Base-by-base conservation (phyloP, 495 filamentous ascomycete species). In the Penicillium cosmopolitanum region DNA sequence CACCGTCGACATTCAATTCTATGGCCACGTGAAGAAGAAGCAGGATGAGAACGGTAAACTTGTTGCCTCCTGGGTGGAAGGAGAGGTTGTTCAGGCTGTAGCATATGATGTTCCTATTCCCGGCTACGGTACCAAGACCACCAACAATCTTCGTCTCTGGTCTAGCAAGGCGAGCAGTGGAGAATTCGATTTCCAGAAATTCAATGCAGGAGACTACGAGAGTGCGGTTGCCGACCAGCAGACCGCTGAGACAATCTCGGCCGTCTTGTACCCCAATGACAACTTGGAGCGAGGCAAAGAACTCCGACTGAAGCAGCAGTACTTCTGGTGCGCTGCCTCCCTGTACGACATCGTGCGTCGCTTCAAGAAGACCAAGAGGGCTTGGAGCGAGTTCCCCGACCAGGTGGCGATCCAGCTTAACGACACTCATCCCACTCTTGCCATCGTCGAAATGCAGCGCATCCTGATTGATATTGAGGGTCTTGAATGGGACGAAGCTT, bases 131-230 rank as follows among this genome's bases (percentile, higher is more conserved):
- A 98, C 95, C 1, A 72, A 84, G n/a, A 90, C 92, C 6, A 96
- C 92, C 59, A 98, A 98, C 78, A 98, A 98, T 75, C 81, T 98
- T 66, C 87, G 95, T 16, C 78, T 98, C 28, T 98, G 95, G 95
- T 96, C 92, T 15, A 96, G 92, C 78, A 96, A 97, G 77, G 95
- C 95, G 51, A 91, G 92, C 50, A 93, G 90, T 66, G 95, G 96
- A 53, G 95, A 98, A 74, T 98, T 98, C 62, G 93, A 98, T 75
- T 98, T 98, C 82, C 93, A 96, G 66, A 98, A 97, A 71, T 98
- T 98, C 88, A 98, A 98, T 75, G 92, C 87, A 25, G 95, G 95
- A 38, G 93, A 98, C 59, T 98, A 98, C 73, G 95, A 98, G 73
- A 95, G 89, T 76, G 95, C 95, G 28, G 96, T 98, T 19, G 90